Evolutionary conservation across 805 yeast genomes (phyloP), one percentile per base, ranked within the genome.

Genomic region (Teunomyces barrocoloradensis): DNA sequence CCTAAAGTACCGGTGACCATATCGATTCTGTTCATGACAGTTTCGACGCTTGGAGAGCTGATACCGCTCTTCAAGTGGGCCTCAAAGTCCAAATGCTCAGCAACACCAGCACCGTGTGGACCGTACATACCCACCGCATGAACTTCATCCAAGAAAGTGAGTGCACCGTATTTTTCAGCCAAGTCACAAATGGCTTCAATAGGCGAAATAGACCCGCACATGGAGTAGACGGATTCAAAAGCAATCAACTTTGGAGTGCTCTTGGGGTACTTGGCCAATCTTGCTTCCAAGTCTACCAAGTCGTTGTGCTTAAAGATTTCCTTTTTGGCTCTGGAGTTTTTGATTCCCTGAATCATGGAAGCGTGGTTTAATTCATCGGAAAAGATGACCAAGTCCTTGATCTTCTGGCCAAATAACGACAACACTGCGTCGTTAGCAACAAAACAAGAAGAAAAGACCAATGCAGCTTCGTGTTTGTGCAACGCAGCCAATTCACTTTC

Each of bases 101-200:
- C 97, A 46, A 94, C 98, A 73, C 99, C 99, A 29, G 97, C 99
- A 64, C 99, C 99, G 60, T 88, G 96, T 50, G 99, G 98, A 60
- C 99, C 99, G 65, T 94, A 94, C 85, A 94, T 80, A 47, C 99
- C 99, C 41, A 94, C 98, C 30, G 99, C 98, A 63, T 94, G 99
- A 33, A 94, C 99, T 70, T 94, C 99, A 67, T 94, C 99, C 66
- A 94, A 76, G 69, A 94, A 94, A 27, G 99, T 94, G 59, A 94
- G 71, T 41, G 98, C 98, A 52, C 98, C 98, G 65, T 94, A 94
- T 71, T 94, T 89, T 45, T 94, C 97, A 35, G 99, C 99, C 61
- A 94, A 78, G 58, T 91, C 96, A 66, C 97, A 92, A 55, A 94
- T 90, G 52, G 80, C 82, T 60, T 86, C 89, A 59, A 94, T 94